Conservation (phyloP, 225 moss, liverwort and hornwort genomes). For the Marchantia polymorpha region DNA sequence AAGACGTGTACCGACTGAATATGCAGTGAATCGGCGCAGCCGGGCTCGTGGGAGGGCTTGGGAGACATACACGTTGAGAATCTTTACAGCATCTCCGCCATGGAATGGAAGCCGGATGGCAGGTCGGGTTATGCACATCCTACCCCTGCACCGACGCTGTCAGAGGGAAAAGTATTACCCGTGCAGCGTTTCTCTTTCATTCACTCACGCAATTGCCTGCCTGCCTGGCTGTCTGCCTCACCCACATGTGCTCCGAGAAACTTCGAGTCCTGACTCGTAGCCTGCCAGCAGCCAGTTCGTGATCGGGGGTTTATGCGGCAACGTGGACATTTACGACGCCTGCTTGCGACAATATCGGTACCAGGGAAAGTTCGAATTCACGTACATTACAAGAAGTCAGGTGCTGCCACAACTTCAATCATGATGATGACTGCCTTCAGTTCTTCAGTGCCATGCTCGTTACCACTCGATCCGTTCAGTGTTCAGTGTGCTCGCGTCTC, state of each 20-base stretch:
- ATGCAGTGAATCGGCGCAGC: slow-evolving; percentile 64
- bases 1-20: neutral
- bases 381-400: slow-evolving; percentile 86
- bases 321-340: slow-evolving; percentile 78
- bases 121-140: slow-evolving; percentile 39
- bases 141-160: neutral
- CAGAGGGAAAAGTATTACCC: neutral
- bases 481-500: too few species aligned
- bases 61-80: slow-evolving; percentile 65
- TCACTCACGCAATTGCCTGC: neutral
- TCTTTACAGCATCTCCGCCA: slow-evolving; percentile 62
- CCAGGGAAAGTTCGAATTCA: slow-evolving; percentile 79
- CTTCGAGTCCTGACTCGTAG: neutral
- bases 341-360: slow-evolving; percentile 69
- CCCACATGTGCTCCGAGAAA: neutral
- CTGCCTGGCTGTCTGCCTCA: neutral
- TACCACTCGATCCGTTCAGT: too few species aligned
- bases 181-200: neutral
- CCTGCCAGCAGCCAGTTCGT: slow-evolving; percentile 60
- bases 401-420: slow-evolving; percentile 25
- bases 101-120: slow-evolving; percentile 93
- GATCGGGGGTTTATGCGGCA: slow-evolving; percentile 82
- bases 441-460: too few species aligned
- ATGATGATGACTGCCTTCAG: too few species aligned
- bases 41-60: slow-evolving; percentile 75